These are phyloP conservation scores for Melocanna baccifera DNA, from an alignment of 176 grass and related monocot species.

Conservation along the genomic window DNA sequence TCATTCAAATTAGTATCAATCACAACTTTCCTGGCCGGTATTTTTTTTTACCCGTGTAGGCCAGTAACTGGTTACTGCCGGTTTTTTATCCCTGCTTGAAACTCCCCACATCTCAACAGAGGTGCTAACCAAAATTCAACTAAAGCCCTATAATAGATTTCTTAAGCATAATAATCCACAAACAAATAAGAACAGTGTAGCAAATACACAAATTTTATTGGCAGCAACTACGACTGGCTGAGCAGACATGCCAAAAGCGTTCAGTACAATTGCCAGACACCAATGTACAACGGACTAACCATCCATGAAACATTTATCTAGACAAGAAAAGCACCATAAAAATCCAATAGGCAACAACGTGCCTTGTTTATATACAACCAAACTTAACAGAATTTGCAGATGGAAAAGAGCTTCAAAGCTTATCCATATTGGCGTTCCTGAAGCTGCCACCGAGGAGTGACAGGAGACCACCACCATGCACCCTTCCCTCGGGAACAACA, in stretches of 20 bases:
- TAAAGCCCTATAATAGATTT: background rate
- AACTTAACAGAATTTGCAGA: constrained; percentile 15
- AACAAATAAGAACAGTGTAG: background rate
- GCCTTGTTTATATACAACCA: constrained; percentile 48
- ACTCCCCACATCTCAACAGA: background rate
- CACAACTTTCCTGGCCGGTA: too few relatives aligned
- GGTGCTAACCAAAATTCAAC: background rate
- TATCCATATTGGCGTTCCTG: constrained; percentile 49
- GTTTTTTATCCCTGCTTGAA: too few relatives aligned
- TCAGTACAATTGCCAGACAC: constrained; percentile 11
- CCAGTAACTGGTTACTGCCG: too few relatives aligned
- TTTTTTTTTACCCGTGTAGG: too few relatives aligned
- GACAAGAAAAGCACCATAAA: constrained; percentile 20
- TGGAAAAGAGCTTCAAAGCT: constrained; percentile 34
- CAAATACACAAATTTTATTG: constrained; percentile 38
- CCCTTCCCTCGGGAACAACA: constrained; percentile 64
- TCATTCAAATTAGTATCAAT: too few relatives aligned
- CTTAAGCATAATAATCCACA: constrained; percentile 12
- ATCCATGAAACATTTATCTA: constrained; percentile 39
- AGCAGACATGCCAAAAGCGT: constrained; percentile 15
- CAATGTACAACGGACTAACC: constrained; percentile 35
- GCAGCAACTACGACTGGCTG: constrained; percentile 16
- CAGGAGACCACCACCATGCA: constrained; percentile 67
- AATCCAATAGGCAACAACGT: constrained; percentile 24
- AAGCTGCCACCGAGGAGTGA: constrained; percentile 69